These are phyloP conservation scores for Suhomyces yuchorum DNA, from an alignment of 1,139 yeast species.

Conservation along the genomic window DNA sequence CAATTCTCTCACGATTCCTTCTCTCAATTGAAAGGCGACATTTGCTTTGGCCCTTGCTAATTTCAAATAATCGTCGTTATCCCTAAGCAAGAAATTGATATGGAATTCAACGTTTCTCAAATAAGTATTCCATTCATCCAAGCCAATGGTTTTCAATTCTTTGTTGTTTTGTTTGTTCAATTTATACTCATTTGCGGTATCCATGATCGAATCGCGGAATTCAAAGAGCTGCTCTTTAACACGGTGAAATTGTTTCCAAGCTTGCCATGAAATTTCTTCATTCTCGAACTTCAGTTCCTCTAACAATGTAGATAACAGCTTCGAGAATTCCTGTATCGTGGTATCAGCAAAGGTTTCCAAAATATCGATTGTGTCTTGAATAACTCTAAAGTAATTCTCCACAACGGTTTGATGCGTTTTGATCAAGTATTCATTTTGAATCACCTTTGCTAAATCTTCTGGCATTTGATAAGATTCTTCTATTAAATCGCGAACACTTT, in stretches of 20 bases:
- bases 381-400: slow-evolving; percentile 43
- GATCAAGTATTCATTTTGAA: slow-evolving; percentile 38
- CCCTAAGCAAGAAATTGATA: slow-evolving; percentile 60
- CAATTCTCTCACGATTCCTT: slow-evolving; percentile 31
- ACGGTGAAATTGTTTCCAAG: slow-evolving; percentile 67
- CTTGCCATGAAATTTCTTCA: slow-evolving; percentile 53
- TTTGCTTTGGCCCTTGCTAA: slow-evolving; percentile 82
- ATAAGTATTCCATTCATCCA: slow-evolving; percentile 52
- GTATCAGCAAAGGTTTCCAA: slow-evolving; percentile 74
- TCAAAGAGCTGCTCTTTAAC: slow-evolving; percentile 57
- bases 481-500: slow-evolving; percentile 58
- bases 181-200: slow-evolving; percentile 44
- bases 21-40: slow-evolving; percentile 74
- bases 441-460: slow-evolving; percentile 31
- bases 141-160: slow-evolving; percentile 30
- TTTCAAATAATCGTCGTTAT: slow-evolving; percentile 70
- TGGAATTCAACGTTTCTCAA: slow-evolving; percentile 62
- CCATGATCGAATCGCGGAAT: slow-evolving; percentile 58
- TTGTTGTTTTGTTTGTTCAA: slow-evolving; percentile 20
- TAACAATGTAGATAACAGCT: slow-evolving; percentile 36
- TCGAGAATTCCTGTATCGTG: slow-evolving; percentile 56
- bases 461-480: slow-evolving; percentile 40
- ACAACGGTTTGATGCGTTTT: slow-evolving; percentile 34
- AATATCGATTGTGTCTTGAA: slow-evolving; percentile 61
- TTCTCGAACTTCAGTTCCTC: slow-evolving; percentile 30